Conservation (phyloP, 2,329 filamentous ascomycete genomes). For the Apiospora saccharicola region DNA sequence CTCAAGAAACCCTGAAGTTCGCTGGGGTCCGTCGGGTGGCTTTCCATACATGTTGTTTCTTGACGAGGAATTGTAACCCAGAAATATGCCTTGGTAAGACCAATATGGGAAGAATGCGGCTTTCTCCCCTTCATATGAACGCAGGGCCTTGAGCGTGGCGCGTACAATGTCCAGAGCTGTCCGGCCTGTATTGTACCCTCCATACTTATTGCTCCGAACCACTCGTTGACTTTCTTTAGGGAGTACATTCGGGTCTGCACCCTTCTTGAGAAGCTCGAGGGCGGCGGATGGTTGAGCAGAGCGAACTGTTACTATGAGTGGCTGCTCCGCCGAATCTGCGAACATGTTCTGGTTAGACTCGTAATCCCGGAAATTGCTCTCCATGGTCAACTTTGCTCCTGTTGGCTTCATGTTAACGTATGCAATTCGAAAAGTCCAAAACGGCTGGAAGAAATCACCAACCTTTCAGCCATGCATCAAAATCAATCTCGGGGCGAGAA, state of each 20-base stretch:
- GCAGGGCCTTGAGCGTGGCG: slow-evolving; percentile 49
- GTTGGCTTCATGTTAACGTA: background rate
- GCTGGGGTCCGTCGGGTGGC: slow-evolving; percentile 40
- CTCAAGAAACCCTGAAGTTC: slow-evolving; percentile 60
- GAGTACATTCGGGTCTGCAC: slow-evolving; percentile 71
- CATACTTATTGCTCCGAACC: slow-evolving; percentile 41
- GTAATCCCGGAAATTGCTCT: slow-evolving; percentile 4
- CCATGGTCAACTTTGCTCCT: slow-evolving; percentile 24
- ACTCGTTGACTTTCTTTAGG: slow-evolving; percentile 48
- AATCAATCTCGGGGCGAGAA: slow-evolving; percentile 65
- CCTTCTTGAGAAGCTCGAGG: slow-evolving; percentile 65
- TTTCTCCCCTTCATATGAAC: background rate
- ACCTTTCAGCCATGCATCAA: slow-evolving; percentile 69
- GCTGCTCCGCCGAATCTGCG: slow-evolving; percentile 62
- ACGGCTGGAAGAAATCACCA: slow-evolving; percentile 30
- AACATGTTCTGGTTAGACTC: slow-evolving; percentile 61
- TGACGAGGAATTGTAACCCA: background rate
- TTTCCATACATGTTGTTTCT: slow-evolving; percentile 23
- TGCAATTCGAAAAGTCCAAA: background rate
- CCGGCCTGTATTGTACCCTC: slow-evolving; percentile 47
- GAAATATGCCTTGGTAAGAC: background rate
- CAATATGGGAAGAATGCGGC: background rate
- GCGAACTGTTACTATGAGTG: slow-evolving; percentile 68
- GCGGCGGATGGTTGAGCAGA: slow-evolving; percentile 57
- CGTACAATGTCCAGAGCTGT: slow-evolving; percentile 69